Conservation (phyloP, 2,329 filamentous ascomycete genomes). For the Neofusicoccum umdonicola region DNA sequence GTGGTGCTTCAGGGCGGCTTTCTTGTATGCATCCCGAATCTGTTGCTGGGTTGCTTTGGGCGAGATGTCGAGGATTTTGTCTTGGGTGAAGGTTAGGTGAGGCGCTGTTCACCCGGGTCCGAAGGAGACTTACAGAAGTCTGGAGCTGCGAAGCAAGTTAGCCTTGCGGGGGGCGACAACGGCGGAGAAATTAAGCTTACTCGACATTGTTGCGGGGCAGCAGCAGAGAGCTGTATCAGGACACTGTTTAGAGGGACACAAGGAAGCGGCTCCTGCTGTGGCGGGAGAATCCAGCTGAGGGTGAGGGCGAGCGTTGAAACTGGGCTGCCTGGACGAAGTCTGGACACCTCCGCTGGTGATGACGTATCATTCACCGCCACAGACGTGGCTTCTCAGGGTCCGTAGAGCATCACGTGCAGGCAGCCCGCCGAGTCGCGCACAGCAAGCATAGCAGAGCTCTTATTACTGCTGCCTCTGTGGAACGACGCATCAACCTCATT, state of each 20-base stretch:
- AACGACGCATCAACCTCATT: conserved; percentile 5
- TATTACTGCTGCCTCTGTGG: neutral
- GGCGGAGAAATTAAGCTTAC: conserved; percentile 8
- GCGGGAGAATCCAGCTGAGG: neutral
- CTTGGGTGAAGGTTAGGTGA: conserved; percentile 44
- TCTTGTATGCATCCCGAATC: conserved; percentile 93
- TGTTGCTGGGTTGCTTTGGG: conserved; percentile 76
- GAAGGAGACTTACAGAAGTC: conserved; percentile 28
- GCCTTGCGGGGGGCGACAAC: neutral
- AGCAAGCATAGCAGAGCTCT: neutral
- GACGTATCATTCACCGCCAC: conserved; percentile 9
- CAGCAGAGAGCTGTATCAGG: neutral
- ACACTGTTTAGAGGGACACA: neutral
- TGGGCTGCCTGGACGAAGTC: neutral
- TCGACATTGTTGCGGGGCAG: conserved; percentile 17
- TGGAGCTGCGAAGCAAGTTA: conserved; percentile 26
- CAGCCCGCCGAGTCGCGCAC: neutral
- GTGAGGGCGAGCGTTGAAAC: neutral
- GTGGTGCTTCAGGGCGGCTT: conserved; percentile 79
- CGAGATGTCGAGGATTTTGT: conserved; percentile 70
- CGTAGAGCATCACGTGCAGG: neutral
- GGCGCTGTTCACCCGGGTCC: neutral
- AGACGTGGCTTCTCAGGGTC: conserved; percentile 11
- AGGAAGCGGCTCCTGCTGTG: too few species aligned
- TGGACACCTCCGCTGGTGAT: neutral